Percentiles rank a stretch among this genome's conserved stretches.
phyloP scores from a whole-genome alignment of 352 stramenopile species.

The Phytophthora ramorum region DNA sequence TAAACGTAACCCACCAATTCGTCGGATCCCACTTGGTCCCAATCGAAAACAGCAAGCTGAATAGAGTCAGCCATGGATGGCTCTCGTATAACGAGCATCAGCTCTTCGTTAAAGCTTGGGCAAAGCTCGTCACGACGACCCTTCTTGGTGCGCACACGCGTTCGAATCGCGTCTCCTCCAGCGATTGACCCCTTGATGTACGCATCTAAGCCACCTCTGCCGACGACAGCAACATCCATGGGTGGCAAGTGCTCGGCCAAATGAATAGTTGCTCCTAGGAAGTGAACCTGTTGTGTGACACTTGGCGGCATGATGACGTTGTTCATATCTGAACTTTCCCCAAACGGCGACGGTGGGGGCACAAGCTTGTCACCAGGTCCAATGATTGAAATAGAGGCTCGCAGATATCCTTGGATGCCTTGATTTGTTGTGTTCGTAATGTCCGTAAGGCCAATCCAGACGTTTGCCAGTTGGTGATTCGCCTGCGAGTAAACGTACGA shows the following conservation, averaged over 20 bases:
- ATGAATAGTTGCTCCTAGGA: constrained; percentile 72
- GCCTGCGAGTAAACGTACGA: constrained; percentile 88
- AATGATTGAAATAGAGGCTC: constrained; percentile 88
- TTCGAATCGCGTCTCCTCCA: constrained; percentile 66
- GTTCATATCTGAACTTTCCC: constrained; percentile 51
- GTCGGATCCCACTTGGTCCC: constrained; percentile 78
- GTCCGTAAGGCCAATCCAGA: constrained; percentile 92
- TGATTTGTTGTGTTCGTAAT: constrained; percentile 80
- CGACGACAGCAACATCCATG: constrained; percentile 76
- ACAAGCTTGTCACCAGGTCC: constrained; percentile 88
- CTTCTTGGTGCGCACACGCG: constrained; percentile 81
- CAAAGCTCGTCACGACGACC: constrained; percentile 70
- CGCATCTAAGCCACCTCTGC: constrained; percentile 71
- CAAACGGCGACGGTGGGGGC: constrained; percentile 70
- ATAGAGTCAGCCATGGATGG: constrained; percentile 85
- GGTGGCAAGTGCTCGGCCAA: constrained; percentile 73
- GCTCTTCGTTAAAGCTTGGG: constrained; percentile 81
- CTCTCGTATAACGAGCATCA: constrained; percentile 80
- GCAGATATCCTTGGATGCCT: constrained; percentile 92
- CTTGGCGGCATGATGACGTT: constrained; percentile 84
- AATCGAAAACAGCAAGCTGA: constrained; percentile 75
- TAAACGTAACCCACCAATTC: constrained; percentile 79
- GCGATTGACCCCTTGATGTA: constrained; percentile 72
- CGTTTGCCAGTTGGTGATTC: constrained; percentile 90
- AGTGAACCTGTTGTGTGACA: constrained; percentile 78